Evolutionary conservation across 2,329 filamentous ascomycete species (phyloP).

Genomic region (Fusarium solani-melongenae): DNA sequence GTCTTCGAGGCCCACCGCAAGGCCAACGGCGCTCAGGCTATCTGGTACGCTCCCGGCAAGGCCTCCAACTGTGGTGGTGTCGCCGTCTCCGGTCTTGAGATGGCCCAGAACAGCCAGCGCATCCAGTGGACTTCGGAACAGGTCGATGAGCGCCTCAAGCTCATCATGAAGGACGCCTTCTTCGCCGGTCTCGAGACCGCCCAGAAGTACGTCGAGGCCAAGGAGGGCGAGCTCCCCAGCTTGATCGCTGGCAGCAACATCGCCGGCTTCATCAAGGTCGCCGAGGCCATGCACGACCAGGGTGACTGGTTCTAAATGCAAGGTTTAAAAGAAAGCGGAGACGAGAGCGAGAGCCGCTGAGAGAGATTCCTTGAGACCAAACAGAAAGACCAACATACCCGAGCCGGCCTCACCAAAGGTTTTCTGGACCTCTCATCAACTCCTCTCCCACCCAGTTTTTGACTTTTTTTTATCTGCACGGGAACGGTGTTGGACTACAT

Average conservation of each 20-base stretch:
- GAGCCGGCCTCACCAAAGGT: conserved; percentile 40
- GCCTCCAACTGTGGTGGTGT: conserved; percentile 98
- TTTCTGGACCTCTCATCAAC: conserved; percentile 18
- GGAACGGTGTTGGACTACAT: conserved; percentile 13
- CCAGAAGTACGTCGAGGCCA: conserved; percentile 83
- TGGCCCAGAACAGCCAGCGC: conserved; percentile 96
- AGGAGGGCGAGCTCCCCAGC: conserved; percentile 86
- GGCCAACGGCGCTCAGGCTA: conserved; percentile 73
- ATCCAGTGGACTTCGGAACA: conserved; percentile 88
- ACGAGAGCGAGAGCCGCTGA: conserved; percentile 16
- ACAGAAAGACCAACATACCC: conserved; percentile 33
- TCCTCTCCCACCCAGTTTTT: conserved; percentile 6
- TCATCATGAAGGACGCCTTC: conserved; percentile 96
- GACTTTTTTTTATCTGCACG: conserved; percentile 11
- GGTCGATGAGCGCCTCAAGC: conserved; percentile 90
- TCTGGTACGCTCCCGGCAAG: conserved; percentile 98
- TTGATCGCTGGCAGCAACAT: conserved; percentile 96
- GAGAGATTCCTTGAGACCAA: conserved; percentile 17
- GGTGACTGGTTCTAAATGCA: conserved; percentile 82
- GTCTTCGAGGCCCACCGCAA: conserved; percentile 85
- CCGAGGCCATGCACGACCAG: conserved; percentile 92
- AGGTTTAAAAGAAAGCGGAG: neutral
- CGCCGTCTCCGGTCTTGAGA: conserved; percentile 96
- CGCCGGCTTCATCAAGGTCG: conserved; percentile 97
- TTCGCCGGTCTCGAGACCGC: conserved; percentile 88